Evolutionary conservation across 176 grass and related monocot species (phyloP).

Genomic region (Urochloa ruziziensis): DNA sequence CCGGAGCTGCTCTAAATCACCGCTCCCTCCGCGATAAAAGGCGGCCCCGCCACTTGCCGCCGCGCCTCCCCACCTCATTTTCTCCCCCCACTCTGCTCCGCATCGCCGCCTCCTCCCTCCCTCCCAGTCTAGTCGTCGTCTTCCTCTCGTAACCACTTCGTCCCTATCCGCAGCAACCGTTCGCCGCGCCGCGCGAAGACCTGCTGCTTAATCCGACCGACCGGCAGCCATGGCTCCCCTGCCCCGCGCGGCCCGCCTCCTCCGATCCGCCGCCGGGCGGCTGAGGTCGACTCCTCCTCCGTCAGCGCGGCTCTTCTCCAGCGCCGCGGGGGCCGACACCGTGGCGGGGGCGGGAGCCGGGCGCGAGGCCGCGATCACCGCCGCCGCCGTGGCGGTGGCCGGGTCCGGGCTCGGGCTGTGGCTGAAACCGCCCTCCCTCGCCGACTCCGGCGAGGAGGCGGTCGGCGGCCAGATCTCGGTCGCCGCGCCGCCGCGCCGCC

Average conservation of each 20-base stretch:
- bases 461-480: slow-evolving; percentile 45
- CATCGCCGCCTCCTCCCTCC: slow-evolving; percentile 53
- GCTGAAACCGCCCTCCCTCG: slow-evolving; percentile 44
- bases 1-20: no score
- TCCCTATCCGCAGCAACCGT: neutral
- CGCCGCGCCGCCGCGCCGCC: neutral
- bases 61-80: slow-evolving; percentile 17
- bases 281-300: slow-evolving; percentile 3
- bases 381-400: slow-evolving; percentile 43
- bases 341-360: neutral
- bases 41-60: neutral
- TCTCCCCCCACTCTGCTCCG: slow-evolving; percentile 29
- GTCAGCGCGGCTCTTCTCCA: slow-evolving; percentile 15
- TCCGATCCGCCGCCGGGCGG: slow-evolving; percentile 37
- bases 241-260: slow-evolving; percentile 32
- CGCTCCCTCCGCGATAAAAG: neutral
- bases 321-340: slow-evolving; percentile 4
- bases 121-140: neutral
- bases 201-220: neutral
- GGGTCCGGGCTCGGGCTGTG: slow-evolving; percentile 60
- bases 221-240: slow-evolving; percentile 27
- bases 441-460: slow-evolving; percentile 37
- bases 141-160: slow-evolving; percentile 7
- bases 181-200: neutral
- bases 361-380: slow-evolving; percentile 26